These are phyloP conservation scores for Carex arenaria DNA, from an alignment of 202 grass and related monocot genomes.

Conservation along the genomic window DNA sequence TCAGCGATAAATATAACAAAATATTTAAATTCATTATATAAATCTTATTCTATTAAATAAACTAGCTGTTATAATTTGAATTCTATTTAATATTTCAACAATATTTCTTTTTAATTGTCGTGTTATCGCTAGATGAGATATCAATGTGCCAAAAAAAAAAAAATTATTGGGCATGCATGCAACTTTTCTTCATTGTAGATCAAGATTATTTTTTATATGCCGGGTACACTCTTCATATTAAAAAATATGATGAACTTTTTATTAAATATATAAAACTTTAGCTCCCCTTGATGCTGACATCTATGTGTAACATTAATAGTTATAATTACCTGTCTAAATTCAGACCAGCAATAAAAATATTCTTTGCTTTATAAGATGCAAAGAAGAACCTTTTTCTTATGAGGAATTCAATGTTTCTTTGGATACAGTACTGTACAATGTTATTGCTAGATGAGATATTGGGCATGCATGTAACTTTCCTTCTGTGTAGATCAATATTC, in stretches of 20 bases:
- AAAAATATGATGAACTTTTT: background rate
- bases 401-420: too few species aligned
- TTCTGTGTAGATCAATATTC: background rate
- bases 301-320: background rate
- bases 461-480: background rate
- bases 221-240: background rate
- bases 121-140: background rate
- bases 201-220: background rate
- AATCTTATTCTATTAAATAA: too few species aligned
- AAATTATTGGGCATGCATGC: background rate
- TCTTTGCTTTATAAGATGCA: background rate
- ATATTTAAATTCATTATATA: too few species aligned
- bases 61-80: too few species aligned
- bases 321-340: background rate
- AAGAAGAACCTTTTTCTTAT: background rate
- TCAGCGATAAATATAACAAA: too few species aligned
- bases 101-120: background rate
- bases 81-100: too few species aligned
- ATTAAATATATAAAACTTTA: background rate
- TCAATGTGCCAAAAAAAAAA: background rate
- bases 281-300: background rate
- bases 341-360: background rate
- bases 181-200: background rate
- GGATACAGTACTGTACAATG: too few species aligned
- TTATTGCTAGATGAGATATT: background rate